phyloP scores from a whole-genome alignment of 768 basidiomycete genomes.

The Roridomyces roridus region DNA sequence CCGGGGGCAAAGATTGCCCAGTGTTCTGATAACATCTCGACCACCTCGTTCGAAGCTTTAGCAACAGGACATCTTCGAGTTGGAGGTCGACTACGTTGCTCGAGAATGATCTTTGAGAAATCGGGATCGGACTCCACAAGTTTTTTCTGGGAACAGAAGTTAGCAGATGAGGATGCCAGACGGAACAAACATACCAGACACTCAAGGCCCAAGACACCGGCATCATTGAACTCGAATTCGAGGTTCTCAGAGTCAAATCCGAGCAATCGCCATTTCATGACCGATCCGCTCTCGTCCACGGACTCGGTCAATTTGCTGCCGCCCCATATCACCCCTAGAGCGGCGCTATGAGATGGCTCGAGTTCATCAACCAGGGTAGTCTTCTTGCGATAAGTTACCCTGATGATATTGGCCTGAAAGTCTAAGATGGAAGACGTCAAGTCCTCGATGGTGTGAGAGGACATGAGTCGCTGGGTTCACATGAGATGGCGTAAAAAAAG shows the following conservation, averaged over 20 bases:
- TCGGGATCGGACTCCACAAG: conserved; percentile 76
- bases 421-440: conserved; percentile 84
- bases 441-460: conserved; percentile 80
- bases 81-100: conserved; percentile 77
- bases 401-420: conserved; percentile 86
- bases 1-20: conserved; percentile 88
- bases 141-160: conserved; percentile 49
- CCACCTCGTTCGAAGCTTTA: conserved; percentile 84
- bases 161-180: not conserved
- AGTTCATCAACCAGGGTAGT: conserved; percentile 74
- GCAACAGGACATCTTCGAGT: conserved; percentile 85
- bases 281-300: conserved; percentile 51
- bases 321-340: conserved; percentile 74
- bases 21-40: conserved; percentile 83
- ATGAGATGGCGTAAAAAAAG: not conserved
- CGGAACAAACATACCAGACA: conserved; percentile 65
- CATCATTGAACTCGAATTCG: conserved; percentile 75
- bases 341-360: conserved; percentile 61
- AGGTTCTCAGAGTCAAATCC: conserved; percentile 83
- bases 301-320: conserved; percentile 63
- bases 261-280: conserved; percentile 75
- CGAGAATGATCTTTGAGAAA: conserved; percentile 81
- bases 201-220: conserved; percentile 82
- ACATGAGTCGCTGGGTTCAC: conserved; percentile 73
- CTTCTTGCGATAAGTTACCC: conserved; percentile 82